Base-by-base conservation (phyloP, 768 basidiomycete species). In the Collybia mongolica region DNA sequence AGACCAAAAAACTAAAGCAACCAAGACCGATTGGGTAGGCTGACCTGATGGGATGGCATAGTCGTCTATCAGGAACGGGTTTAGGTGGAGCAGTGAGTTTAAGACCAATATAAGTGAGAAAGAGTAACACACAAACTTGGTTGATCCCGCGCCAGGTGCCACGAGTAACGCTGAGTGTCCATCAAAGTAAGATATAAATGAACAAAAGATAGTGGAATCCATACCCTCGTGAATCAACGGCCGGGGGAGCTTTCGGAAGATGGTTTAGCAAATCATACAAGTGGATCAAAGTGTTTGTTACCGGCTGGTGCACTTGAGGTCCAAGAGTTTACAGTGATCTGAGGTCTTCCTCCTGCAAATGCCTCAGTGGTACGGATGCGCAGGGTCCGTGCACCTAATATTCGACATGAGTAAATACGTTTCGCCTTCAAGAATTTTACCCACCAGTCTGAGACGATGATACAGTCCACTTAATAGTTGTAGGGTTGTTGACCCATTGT, bases 61-160 rank as follows among this genome's bases (percentile, higher is more conserved):
- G 24, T 26, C 24, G 24, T 26, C 24, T 26, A 26, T 26, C 7
- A 26, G 24, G 7, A 26, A 7, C 7, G 24, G 24, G 3, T 26
- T 26, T 7, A 26, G 24, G 24, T 26, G 3, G 24, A 26, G 24
- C 7, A 4, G 24, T 26, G 4, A 26, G 24, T 26, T 26, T 4
- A 26, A 26, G 24, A 7, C 24, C 4, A 26, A 3, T 26, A 26
- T 26, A 26, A 26, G n/a, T 26, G 24, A 7, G 7, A 26, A 26
- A 3, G 3, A 7, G 7, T 44, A 54, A 63, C 69, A 63, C 48
- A 72, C 73, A 76, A 43, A 73, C 63, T 67, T 73, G 66, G 46
- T 75, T 76, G 23, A 72, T 39, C 12, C 76, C 76, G 32, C 76
- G 71, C 74, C 74, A 79, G 19, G 75, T 78, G 14, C 76, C 76